Evolutionary conservation across 192 early-diverging fungal species (phyloP), one percentile per base, ranked within the genome.

Genomic region (Dispira simplex): DNA sequence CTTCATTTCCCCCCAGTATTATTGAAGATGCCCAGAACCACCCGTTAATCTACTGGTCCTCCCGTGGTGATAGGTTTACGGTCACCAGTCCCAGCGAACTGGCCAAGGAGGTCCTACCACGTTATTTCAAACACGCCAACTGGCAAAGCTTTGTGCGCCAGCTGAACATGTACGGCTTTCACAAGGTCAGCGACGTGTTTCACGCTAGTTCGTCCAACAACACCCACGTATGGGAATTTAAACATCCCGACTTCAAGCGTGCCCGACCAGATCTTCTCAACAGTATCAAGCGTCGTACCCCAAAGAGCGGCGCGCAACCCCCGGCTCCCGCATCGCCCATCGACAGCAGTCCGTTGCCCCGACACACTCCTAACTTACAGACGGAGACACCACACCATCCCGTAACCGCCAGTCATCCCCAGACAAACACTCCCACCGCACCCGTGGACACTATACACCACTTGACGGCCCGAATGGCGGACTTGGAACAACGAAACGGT

Each of bases 51-150:
- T 72, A 75, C 55, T 96, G 93, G 93, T 85, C 90, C n/a, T 70
- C 71, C 14, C 73, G 79, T 23, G 93, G 93, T 59, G 85, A 90
- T 62, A 80, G 86, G 60, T 96, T 96, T 71, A 86, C 90, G 20
- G 88, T 96, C 21, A 85, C 83, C 57, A 91, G 93, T 59, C 85
- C 85, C 9, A 87, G 85, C 14, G 89, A 88, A 60, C 88, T 95
- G 64, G 85, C 87, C 21, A 83, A 81, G 62, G 75, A 69, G 11
- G 79, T 93, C 0, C 70, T 93, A 48, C 91, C 91, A 25, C 84
- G 87, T 68, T 86, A 90, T 65, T 94, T 92, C 67, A 92, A 91
- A 69, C 91, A 94, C 71, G 90, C 88, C 71, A 91, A 92, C 75
- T 92, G 86, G 84, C 83, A 86, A 62, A 90, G 89, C 73, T 92